A percentile compares a stretch with the other conserved stretches of the same genome.
Evolutionary conservation across 2,329 filamentous ascomycete species (phyloP).

Genomic region (Beauveria sp.): DNA sequence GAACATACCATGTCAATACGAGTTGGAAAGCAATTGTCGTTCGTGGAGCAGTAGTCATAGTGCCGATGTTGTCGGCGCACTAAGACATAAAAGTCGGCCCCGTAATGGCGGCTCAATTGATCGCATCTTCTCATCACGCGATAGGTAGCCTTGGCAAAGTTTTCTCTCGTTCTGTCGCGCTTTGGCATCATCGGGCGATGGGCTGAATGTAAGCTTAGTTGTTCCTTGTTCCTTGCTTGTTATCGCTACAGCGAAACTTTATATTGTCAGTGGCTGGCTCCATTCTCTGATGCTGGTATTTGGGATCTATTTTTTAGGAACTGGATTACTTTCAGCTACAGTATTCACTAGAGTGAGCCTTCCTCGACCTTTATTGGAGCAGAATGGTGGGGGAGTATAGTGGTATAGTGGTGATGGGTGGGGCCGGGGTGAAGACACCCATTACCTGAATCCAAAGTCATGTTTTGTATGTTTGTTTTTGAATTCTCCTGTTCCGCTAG

Average conservation of each 20-base stretch:
- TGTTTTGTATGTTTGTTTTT: background rate
- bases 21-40: background rate
- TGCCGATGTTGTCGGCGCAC: background rate
- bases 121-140: background rate
- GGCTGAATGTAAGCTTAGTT: background rate
- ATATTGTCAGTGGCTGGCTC: background rate
- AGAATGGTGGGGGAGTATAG: background rate
- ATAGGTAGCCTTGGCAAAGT: background rate
- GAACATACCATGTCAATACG: background rate
- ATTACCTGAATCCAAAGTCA: background rate
- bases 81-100: background rate
- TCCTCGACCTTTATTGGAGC: background rate
- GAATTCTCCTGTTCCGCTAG: no score
- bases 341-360: background rate
- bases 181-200: background rate
- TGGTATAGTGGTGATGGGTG: background rate
- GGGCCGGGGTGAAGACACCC: background rate
- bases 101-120: background rate
- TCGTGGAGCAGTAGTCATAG: background rate
- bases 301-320: background rate
- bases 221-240: background rate
- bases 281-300: background rate
- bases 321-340: background rate
- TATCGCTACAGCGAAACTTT: background rate
- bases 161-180: background rate